phyloP scores from a whole-genome alignment of 2,329 filamentous ascomycete genomes.

The Bisporella sp. region DNA sequence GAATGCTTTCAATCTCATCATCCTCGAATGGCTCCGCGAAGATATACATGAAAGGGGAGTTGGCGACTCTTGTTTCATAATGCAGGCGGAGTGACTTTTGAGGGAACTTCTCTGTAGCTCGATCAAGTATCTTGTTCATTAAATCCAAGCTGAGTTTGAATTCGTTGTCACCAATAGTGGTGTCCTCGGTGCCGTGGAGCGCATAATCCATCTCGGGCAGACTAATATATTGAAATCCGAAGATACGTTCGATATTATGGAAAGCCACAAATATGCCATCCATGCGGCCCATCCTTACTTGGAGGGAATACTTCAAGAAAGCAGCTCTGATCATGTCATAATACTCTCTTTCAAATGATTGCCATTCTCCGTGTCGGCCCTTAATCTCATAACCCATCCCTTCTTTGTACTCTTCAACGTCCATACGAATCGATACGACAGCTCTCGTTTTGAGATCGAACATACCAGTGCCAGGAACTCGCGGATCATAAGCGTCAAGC shows the following conservation, averaged over 20 bases:
- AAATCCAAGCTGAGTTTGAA: slow-evolving; percentile 76
- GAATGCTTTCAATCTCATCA: slow-evolving; percentile 65
- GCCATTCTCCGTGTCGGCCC: slow-evolving; percentile 65
- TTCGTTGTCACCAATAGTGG: slow-evolving; percentile 68
- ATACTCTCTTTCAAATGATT: slow-evolving; percentile 93
- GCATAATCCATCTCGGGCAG: slow-evolving; percentile 82
- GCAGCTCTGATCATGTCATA: slow-evolving; percentile 94
- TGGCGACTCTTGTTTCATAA: slow-evolving; percentile 64
- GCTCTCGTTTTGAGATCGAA: slow-evolving; percentile 96
- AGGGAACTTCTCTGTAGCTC: slow-evolving; percentile 69
- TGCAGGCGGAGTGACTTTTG: slow-evolving; percentile 70
- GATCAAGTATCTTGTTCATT: slow-evolving; percentile 72
- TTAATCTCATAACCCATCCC: slow-evolving; percentile 86
- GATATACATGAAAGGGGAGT: slow-evolving; percentile 69
- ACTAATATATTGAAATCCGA: slow-evolving; percentile 93
- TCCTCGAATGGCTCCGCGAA: slow-evolving; percentile 80
- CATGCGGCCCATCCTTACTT: slow-evolving; percentile 96
- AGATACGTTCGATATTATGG: slow-evolving; percentile 91
- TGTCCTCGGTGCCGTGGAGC: slow-evolving; percentile 70
- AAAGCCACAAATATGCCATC: slow-evolving; percentile 97
- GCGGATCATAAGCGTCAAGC: slow-evolving; percentile 79
- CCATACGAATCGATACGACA: slow-evolving; percentile 87
- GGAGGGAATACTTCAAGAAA: slow-evolving; percentile 93
- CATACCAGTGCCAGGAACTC: slow-evolving; percentile 84
- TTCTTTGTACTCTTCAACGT: slow-evolving; percentile 61